Evolutionary conservation across 2,329 filamentous ascomycete species (phyloP).

Genomic region (Pyricularia grisea): DNA sequence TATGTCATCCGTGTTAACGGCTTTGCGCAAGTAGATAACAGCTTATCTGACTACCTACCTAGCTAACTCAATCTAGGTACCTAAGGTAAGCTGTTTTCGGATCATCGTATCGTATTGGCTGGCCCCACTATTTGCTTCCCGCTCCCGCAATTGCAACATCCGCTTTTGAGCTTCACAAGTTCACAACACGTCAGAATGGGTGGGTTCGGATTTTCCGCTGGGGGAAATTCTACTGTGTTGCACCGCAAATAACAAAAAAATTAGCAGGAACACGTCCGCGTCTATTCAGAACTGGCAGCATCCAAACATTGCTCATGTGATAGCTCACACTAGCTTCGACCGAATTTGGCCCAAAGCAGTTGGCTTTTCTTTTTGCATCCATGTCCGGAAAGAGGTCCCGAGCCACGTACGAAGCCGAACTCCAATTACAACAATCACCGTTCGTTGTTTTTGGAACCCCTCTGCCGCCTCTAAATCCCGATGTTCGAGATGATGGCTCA

Average conservation of each 20-base stretch:
- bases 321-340: background rate
- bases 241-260: background rate
- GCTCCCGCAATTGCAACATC: background rate
- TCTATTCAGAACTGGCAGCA: background rate
- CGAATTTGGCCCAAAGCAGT: background rate
- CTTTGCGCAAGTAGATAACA: background rate
- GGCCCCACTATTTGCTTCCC: background rate
- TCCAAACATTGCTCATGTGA: background rate
- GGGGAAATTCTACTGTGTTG: background rate
- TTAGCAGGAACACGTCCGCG: background rate
- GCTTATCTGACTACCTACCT: background rate
- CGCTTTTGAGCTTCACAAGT: background rate
- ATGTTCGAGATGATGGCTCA: conserved; percentile 77
- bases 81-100: too few relatives aligned
- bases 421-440: conserved; percentile 56
- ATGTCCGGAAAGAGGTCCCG: conserved; percentile 79
- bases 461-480: conserved; percentile 66
- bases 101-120: background rate
- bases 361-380: conserved; percentile 9
- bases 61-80: too few relatives aligned
- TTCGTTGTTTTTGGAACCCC: conserved; percentile 79
- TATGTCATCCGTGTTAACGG: background rate
- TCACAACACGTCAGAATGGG: background rate
- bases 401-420: conserved; percentile 67
- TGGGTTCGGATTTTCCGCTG: background rate